Evolutionary conservation across 2,329 filamentous ascomycete species (phyloP).

Genomic region (Chaetomium sp.): DNA sequence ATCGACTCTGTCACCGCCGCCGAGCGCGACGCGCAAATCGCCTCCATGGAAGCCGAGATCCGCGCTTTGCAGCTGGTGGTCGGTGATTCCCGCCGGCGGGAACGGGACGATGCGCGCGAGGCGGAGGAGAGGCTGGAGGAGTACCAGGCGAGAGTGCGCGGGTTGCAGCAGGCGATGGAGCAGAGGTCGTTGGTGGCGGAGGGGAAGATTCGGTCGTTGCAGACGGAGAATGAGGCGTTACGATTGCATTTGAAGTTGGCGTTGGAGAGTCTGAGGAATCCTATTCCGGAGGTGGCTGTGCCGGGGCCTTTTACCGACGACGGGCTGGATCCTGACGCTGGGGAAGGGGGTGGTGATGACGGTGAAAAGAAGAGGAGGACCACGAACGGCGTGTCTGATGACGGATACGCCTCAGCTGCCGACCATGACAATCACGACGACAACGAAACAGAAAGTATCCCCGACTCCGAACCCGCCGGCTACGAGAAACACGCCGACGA

Average conservation of each 20-base stretch:
- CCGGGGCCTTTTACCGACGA: slow-evolving; percentile 19
- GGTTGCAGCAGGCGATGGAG: slow-evolving; percentile 94
- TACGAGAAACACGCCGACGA: slow-evolving; percentile 52
- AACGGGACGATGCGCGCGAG: slow-evolving; percentile 64
- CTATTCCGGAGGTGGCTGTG: slow-evolving; percentile 53
- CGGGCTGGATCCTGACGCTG: slow-evolving; percentile 24
- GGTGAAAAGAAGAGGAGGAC: slow-evolving; percentile 25
- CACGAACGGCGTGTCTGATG: slow-evolving; percentile 43
- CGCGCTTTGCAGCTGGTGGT: slow-evolving; percentile 73
- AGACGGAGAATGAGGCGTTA: slow-evolving; percentile 84
- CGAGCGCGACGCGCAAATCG: slow-evolving; percentile 88
- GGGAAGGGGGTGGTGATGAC: slow-evolving; percentile 22
- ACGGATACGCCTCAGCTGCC: slow-evolving; percentile 30
- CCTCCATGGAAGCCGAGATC: slow-evolving; percentile 93
- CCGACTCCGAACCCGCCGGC: background rate
- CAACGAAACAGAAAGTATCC: slow-evolving; percentile 17
- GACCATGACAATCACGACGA: slow-evolving; percentile 29
- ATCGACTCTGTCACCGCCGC: slow-evolving; percentile 69
- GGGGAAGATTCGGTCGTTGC: slow-evolving; percentile 84
- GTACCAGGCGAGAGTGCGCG: slow-evolving; percentile 83
- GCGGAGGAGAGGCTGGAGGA: slow-evolving; percentile 84
- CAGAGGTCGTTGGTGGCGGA: slow-evolving; percentile 85
- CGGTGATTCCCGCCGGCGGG: slow-evolving; percentile 56
- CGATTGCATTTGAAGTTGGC: slow-evolving; percentile 83
- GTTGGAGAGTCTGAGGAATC: slow-evolving; percentile 80